Percentiles rank a stretch among this genome's conserved stretches.
Conservation (phyloP, 2,329 filamentous ascomycete genomes). For the Monosporascus sp. region DNA sequence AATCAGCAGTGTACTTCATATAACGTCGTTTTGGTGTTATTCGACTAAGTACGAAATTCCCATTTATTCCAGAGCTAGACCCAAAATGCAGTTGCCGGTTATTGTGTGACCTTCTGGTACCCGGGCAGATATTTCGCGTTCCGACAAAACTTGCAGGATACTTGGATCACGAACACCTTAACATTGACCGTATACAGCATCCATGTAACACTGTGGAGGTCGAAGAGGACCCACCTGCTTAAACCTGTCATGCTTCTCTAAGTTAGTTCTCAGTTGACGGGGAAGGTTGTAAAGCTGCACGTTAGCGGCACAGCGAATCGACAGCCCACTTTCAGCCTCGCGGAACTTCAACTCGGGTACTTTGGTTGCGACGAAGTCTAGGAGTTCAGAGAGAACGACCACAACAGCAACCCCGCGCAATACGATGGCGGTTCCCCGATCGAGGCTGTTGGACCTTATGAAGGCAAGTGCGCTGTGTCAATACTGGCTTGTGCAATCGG, state of each 20-base stretch:
- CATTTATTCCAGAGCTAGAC: too few relatives aligned
- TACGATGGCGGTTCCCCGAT: slow-evolving; percentile 58
- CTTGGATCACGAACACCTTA: too few relatives aligned
- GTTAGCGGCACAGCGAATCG: background rate
- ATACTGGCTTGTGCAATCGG: slow-evolving; percentile 5
- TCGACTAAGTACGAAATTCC: too few relatives aligned
- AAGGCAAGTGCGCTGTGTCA: slow-evolving; percentile 51
- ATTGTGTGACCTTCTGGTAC: too few relatives aligned
- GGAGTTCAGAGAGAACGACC: background rate
- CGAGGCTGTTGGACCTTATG: slow-evolving; percentile 65
- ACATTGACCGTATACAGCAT: background rate
- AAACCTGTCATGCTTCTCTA: background rate
- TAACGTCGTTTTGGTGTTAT: too few relatives aligned
- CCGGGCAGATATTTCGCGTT: too few relatives aligned
- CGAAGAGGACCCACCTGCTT: background rate
- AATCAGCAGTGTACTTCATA: too few relatives aligned
- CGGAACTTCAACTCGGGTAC: background rate
- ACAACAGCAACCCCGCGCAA: slow-evolving; percentile 18
- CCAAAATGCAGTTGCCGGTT: too few relatives aligned
- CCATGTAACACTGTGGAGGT: background rate
- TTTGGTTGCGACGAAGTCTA: background rate
- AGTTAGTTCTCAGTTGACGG: background rate
- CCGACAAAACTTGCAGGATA: too few relatives aligned
- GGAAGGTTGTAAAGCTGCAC: background rate
- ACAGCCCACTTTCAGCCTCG: background rate